Evolutionary conservation across 345 rosid species (phyloP), one percentile per base, ranked within the genome.

Genomic region (Camelina laxa): DNA sequence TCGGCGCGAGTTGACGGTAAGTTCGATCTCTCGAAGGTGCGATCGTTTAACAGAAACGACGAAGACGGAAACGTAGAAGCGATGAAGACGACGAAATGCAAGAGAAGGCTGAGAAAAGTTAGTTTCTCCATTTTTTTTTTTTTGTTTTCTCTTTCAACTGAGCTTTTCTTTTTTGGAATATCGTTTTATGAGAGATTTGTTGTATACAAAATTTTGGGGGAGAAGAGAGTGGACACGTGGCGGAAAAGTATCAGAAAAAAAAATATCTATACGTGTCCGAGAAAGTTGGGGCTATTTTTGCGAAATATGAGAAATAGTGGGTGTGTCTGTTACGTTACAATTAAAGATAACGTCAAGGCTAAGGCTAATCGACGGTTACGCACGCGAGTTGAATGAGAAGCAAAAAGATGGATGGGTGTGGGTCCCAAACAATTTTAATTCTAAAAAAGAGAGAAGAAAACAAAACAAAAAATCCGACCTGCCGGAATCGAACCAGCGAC

Each of bases 401-500:
- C 48, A 61, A 72, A 49, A 81, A 81, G 69, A 16, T n/a, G 53
- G 41, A 9, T 75, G 75, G 65, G n/a, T 70, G 75, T 47, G 75
- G 75, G 70, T 45, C 66, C 80, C 62, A 38, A 0, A 1, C 0
- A 49, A 27, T 4, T 35, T 47, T 0, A 7, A 9, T 33, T 4
- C 4, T 27, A 27, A 27, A 31, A 13, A 5, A 44, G n/a, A 14
- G 7, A 14, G 3, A 14, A 14, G 11, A 16, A 7, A 60, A 1
- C 0, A 7, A 3, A 7, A 30, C 0, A 11, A 31, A 31, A 2
- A 0, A 0, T 88, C 91, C 93, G 86, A 85, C 87, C 93, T 87
- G 85, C 85, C 87, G 93, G 86, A 88, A 84, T 87, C 93, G 92
- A 90, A 85, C 90, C 86, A 75, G 88, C 85, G 93, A 88, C 87